Evolutionary conservation across 208 protist genomes (phyloP), one percentile per base, ranked within the genome.

Genomic region (Crithidia thermophila): DNA sequence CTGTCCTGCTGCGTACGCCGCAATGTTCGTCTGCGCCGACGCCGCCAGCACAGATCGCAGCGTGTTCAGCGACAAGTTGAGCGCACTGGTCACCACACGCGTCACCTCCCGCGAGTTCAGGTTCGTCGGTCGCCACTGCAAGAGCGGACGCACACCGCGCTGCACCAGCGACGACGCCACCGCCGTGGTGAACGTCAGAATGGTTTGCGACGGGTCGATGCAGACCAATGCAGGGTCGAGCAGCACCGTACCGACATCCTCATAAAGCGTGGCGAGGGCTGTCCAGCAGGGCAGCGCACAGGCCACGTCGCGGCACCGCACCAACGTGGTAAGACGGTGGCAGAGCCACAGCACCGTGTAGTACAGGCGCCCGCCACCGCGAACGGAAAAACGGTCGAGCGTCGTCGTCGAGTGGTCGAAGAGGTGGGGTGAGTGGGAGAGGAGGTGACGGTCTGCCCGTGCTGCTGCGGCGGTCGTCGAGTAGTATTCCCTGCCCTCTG

Each of bases 231-330:
- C 25, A 11, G 68, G 67, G 23, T 75, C 74, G 4, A 93, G 46
- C 16, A 93, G 42, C 1, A 83, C 72, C 0, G 39, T 39, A 16
- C 87, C 87, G 28, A 88, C 83, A 51, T 93, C 87, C 0, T 63
- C 23, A 27, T 79, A 77, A 9, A 87, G 39, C 2, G 65, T 3
- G 14, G 58, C 55, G 9, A 87, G 49, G 13, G 75, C 64, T 0
- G 62, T 63, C 39, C 82, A 70, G 2, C 85, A 23, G 0, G 79
- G 76, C 33, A 75, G 79, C 36, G 59, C 47, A 5, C 39, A 28
- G 27, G 64, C 53, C 18, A 58, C 50, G 27, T 47, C 28, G 0
- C 11, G 37, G 14, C 60, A 65, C 18, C 43, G 62, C 13, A 75
- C 37, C 18, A 71, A 34, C 0, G 21, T 14, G 31, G 47, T 11